Conservation (phyloP, 805 yeast species). For the Ogataea pilisensis region DNA sequence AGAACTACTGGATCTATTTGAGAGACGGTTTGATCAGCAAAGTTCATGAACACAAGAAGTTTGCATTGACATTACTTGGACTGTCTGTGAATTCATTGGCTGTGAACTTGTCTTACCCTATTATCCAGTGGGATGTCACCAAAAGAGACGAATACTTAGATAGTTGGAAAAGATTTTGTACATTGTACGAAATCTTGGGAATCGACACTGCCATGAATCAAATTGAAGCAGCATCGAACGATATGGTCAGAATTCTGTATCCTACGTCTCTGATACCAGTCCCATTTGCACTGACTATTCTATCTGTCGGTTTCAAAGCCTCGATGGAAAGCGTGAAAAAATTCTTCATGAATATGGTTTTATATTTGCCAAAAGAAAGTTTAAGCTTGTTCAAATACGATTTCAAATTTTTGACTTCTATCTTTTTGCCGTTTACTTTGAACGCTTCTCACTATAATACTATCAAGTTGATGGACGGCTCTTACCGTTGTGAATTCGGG, state of each 20-base stretch:
- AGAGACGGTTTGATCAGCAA: constrained; percentile 52
- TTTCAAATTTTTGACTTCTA: constrained; percentile 36
- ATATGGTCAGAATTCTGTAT: constrained; percentile 51
- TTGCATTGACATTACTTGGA: constrained; percentile 60
- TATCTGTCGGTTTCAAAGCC: constrained; percentile 72
- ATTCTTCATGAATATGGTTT: constrained; percentile 52
- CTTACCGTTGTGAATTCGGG: constrained; percentile 54
- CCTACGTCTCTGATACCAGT: constrained; percentile 51
- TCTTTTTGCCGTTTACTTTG: constrained; percentile 57
- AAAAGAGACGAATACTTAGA: constrained; percentile 31
- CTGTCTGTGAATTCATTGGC: constrained; percentile 48
- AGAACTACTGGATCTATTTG: constrained; percentile 51
- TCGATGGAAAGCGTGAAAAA: constrained; percentile 74
- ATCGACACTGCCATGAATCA: constrained; percentile 86
- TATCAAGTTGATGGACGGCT: constrained; percentile 33
- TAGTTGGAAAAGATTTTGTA: constrained; percentile 70
- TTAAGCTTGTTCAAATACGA: constrained; percentile 43
- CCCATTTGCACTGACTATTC: constrained; percentile 69
- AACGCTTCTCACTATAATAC: constrained; percentile 55
- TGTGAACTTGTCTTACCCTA: constrained; percentile 30
- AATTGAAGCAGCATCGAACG: constrained; percentile 69
- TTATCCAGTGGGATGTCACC: constrained; percentile 42
- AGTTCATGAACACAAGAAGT: constrained; percentile 67
- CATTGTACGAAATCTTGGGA: constrained; percentile 75
- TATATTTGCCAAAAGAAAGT: constrained; percentile 45